Evolutionary conservation across 2,329 filamentous ascomycete genomes (phyloP).

Genomic region (Xylariales sp.): DNA sequence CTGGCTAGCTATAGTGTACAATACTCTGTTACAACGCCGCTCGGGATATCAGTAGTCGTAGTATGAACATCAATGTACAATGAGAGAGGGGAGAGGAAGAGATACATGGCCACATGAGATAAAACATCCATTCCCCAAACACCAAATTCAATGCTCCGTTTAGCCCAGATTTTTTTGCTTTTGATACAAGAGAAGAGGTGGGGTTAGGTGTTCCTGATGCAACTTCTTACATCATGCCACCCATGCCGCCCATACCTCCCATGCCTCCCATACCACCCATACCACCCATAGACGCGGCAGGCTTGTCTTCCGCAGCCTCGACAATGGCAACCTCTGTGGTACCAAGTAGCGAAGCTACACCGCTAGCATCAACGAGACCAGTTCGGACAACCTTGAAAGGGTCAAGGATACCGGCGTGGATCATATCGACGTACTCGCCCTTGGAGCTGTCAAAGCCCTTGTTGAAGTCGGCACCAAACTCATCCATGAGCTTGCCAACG

Average conservation of each 20-base stretch:
- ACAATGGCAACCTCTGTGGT: slow-evolving; percentile 99
- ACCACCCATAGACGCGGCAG: slow-evolving; percentile 71
- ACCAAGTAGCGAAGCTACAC: slow-evolving; percentile 95
- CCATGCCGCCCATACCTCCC: slow-evolving; percentile 65
- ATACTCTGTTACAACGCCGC: slow-evolving; percentile 47
- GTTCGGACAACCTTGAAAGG: slow-evolving; percentile 99
- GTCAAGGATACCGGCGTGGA: slow-evolving; percentile 94
- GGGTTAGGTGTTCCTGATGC: slow-evolving; percentile 29
- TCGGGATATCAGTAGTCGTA: slow-evolving; percentile 49
- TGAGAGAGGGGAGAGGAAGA: slow-evolving; percentile 44
- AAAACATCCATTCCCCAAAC: slow-evolving; percentile 52
- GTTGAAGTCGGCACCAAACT: slow-evolving; percentile 94
- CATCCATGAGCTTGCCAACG: slow-evolving; percentile 97
- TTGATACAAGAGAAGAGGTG: slow-evolving; percentile 50
- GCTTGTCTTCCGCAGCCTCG: slow-evolving; percentile 95
- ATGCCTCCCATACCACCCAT: slow-evolving; percentile 61
- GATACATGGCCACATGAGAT: slow-evolving; percentile 55
- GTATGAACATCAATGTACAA: slow-evolving; percentile 48
- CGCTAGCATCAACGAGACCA: slow-evolving; percentile 91
- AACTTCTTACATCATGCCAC: slow-evolving; percentile 41
- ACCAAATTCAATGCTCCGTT: slow-evolving; percentile 59
- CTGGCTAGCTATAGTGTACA: slow-evolving; percentile 47
- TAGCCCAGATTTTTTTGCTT: slow-evolving; percentile 49
- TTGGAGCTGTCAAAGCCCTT: slow-evolving; percentile 96
- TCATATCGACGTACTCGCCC: slow-evolving; percentile 99